Percentiles rank a stretch among this genome's conserved stretches.
Evolutionary conservation across 1,284 basidiomycete species (phyloP).

Genomic region (Microbotryum intermedium): DNA sequence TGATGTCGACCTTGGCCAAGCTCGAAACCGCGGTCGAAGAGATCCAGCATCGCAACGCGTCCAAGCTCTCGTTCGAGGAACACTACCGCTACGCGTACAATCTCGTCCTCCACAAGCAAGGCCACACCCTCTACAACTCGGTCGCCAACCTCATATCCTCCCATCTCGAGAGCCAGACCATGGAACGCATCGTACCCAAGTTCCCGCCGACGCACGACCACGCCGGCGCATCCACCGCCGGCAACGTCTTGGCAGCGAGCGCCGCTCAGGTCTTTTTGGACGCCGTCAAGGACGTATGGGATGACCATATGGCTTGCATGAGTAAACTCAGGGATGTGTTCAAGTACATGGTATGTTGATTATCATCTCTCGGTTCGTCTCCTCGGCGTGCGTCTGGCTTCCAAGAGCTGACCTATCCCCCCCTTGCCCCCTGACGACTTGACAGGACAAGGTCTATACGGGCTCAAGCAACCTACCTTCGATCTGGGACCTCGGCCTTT

Average conservation of each 20-base stretch:
- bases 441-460: constrained; percentile 72
- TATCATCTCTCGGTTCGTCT: too few relatives aligned
- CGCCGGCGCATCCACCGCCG: constrained; percentile 7
- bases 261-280: constrained; percentile 19
- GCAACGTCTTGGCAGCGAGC: constrained; percentile 15
- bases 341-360: constrained; percentile 77
- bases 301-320: constrained; percentile 88
- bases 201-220: constrained; percentile 52
- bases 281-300: constrained; percentile 57
- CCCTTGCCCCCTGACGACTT: not conserved
- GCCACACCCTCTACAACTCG: constrained; percentile 80
- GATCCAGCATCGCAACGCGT: constrained; percentile 91
- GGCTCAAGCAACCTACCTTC: constrained; percentile 60
- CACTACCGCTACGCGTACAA: constrained; percentile 83
- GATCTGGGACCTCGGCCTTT: constrained; percentile 73
- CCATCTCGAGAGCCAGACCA: constrained; percentile 73
- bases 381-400: too few relatives aligned
- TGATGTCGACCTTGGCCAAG: constrained; percentile 50
- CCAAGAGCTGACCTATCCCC: constrained; percentile 3
- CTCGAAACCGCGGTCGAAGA: constrained; percentile 78
- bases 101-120: constrained; percentile 54
- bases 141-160: constrained; percentile 68
- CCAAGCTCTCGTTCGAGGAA: constrained; percentile 90
- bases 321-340: constrained; percentile 79
- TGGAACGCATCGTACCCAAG: constrained; percentile 65